Base-by-base conservation (phyloP, 2,329 filamentous ascomycete species). In the Verticillium nubilum region DNA sequence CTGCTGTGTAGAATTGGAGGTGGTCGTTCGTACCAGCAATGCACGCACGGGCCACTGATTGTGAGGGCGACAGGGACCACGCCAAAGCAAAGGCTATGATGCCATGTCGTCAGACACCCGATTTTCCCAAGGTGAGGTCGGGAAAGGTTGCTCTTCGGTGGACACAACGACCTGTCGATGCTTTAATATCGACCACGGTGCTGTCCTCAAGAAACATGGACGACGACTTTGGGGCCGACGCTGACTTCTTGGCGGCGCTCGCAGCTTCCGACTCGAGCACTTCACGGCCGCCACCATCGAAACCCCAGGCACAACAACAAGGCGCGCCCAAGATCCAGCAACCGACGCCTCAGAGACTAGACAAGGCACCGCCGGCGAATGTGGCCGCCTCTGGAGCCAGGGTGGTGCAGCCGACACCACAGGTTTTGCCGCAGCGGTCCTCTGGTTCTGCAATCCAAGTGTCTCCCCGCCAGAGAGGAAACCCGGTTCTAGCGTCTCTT, bases 401-500 rank as follows among this genome's bases (percentile, higher is more conserved):
- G 68, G 81, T 96, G 27, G 87, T 94, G 33, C 94, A 97, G 73
- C 93, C 92, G 12, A 96, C 88, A 60, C 94, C 93, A 0, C 93
- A 97, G 76, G 88, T 86, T n/a, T 81, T 97, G 3, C 84, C 91
- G 0, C 83, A 85, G 62, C 78, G 79, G 54, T 78, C 78, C 7
- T 75, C 85, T 1, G 88, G 89, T 4, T 92, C 90, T 17, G 86
- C 89, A 5, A 96, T 98, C 65, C 82, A 96, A 23, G 93, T 98
- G 29, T 97, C 93, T 35, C 89, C 91, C 17, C 87, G 93, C 47
- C 93, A 99, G 73, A 96, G 96, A 74, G 95, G 94, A 62, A 99
- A 99, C 68, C 95, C 95, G 0, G 90, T 98, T 56, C 78, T 99
- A 29, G 89, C 91, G 58, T 86, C 88, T 73, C 85, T 99, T 67